phyloP scores from a whole-genome alignment of 2,329 filamentous ascomycete species.

The Dendryphion nanum region DNA sequence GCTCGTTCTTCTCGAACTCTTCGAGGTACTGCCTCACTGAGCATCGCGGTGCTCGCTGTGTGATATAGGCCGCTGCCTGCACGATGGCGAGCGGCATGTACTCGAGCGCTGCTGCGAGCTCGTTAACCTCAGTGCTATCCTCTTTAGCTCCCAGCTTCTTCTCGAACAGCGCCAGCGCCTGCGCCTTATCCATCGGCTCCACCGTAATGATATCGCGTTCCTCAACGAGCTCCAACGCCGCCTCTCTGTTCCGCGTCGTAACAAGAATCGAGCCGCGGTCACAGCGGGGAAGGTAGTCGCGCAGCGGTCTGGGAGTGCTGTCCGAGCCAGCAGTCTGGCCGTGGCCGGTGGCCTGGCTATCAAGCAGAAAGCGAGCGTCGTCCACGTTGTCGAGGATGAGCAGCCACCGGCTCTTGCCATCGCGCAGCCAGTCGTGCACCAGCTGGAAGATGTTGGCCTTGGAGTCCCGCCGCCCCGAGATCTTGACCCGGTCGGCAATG shows the following conservation, averaged over 20 bases:
- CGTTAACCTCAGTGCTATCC: neutral
- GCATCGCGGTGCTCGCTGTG: conserved; percentile 3
- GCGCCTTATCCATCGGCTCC: conserved; percentile 2
- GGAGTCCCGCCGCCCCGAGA: too few species aligned
- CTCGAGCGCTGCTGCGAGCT: conserved; percentile 18
- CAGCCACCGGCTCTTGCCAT: too few species aligned
- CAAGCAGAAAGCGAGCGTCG: too few species aligned
- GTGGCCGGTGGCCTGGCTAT: too few species aligned
- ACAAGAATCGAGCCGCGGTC: conserved; percentile 4
- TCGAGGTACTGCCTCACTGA: conserved; percentile 34
- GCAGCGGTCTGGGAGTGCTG: too few species aligned
- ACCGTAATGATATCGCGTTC: conserved; percentile 4
- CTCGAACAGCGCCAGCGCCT: conserved; percentile 1
- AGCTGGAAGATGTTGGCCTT: too few species aligned
- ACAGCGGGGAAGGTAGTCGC: conserved; percentile 3
- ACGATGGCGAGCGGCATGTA: conserved; percentile 29
- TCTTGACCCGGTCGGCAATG: too few species aligned
- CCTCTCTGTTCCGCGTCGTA: conserved; percentile 1
- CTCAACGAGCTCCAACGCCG: conserved; percentile 1
- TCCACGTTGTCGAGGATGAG: too few species aligned
- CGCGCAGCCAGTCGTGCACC: too few species aligned
- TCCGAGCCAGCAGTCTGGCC: too few species aligned
- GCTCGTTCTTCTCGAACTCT: conserved; percentile 34
- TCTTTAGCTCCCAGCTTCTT: conserved; percentile 2
- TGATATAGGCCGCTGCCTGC: conserved; percentile 31